Evolutionary conservation across 2,329 filamentous ascomycete species (phyloP).

Genomic region (Colletotrichum salicis): DNA sequence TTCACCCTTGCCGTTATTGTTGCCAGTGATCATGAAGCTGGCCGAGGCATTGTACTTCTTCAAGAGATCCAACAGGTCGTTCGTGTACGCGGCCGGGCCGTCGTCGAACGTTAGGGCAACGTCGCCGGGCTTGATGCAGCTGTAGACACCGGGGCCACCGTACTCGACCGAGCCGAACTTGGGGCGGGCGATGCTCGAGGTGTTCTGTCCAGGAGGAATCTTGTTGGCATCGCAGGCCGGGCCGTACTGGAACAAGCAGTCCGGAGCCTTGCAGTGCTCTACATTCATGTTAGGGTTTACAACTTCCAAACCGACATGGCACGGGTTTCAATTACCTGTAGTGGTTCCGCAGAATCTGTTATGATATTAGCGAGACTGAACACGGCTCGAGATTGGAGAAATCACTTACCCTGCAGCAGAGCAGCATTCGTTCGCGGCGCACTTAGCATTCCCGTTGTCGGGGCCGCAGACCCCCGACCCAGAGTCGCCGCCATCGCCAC

Average conservation of each 20-base stretch:
- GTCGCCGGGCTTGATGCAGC: constrained; percentile 37
- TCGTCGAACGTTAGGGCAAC: constrained; percentile 62
- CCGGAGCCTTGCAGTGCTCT: constrained; percentile 61
- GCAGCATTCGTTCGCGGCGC: constrained; percentile 41
- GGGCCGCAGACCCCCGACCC: constrained; percentile 57
- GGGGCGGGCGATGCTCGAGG: constrained; percentile 58
- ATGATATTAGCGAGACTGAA: not conserved
- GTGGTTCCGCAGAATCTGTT: constrained; percentile 26
- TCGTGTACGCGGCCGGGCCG: constrained; percentile 55
- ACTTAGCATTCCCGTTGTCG: constrained; percentile 37
- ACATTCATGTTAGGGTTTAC: not conserved
- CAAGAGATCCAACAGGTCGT: constrained; percentile 52
- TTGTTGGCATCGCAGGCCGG: constrained; percentile 64
- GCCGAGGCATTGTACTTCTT: constrained; percentile 45
- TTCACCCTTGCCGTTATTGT: constrained; percentile 57
- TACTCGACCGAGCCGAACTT: constrained; percentile 60
- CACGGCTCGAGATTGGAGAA: not conserved
- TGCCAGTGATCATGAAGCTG: constrained; percentile 56
- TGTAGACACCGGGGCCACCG: constrained; percentile 51
- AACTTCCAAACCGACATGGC: not conserved
- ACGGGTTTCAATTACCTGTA: not conserved
- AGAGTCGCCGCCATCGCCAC: not conserved
- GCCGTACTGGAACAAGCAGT: constrained; percentile 64
- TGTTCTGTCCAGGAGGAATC: constrained; percentile 60
- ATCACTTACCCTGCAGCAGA: constrained; percentile 40